Evolutionary conservation across 768 basidiomycete genomes (phyloP).

Genomic region (Asterophora lycoperdoides): DNA sequence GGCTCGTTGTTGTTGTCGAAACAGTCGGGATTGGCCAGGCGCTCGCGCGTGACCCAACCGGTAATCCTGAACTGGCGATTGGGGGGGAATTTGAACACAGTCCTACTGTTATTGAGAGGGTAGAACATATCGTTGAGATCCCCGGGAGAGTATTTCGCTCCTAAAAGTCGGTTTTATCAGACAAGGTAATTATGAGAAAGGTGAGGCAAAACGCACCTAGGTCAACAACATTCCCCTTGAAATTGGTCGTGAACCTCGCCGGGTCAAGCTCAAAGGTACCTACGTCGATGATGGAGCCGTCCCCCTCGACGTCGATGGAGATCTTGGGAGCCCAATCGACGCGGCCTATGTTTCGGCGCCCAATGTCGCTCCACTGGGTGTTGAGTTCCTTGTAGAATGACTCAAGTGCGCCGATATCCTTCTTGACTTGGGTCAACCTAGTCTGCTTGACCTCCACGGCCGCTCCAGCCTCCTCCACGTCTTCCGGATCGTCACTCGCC

Average conservation of each 20-base stretch:
- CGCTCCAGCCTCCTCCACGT: no score
- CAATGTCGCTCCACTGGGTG: no score
- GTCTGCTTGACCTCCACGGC: no score
- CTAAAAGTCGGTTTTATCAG: slow-evolving; percentile 18
- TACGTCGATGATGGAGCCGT: slow-evolving; percentile 23
- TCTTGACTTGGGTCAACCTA: no score
- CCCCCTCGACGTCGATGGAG: slow-evolving; percentile 17
- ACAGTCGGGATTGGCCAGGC: slow-evolving; percentile 25
- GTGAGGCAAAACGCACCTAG: slow-evolving; percentile 25
- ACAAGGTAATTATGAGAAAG: slow-evolving; percentile 3
- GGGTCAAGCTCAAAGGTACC: slow-evolving; percentile 23
- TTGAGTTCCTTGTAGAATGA: no score
- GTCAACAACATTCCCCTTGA: slow-evolving; percentile 27
- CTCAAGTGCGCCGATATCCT: no score
- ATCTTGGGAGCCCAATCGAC: slow-evolving; percentile 22
- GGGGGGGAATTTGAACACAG: no score
- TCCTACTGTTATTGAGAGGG: slow-evolving; percentile 21
- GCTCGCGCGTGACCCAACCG: slow-evolving; percentile 20
- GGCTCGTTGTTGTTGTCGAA: slow-evolving; percentile 16
- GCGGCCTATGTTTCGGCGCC: no score
- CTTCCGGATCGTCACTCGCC: no score
- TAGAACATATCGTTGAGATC: slow-evolving; percentile 15
- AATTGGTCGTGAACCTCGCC: slow-evolving; percentile 24
- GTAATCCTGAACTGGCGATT: no score
- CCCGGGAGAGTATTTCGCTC: slow-evolving; percentile 2